Evolutionary conservation across 768 basidiomycete genomes (phyloP).

Genomic region (Sistotremastrum suecicum): DNA sequence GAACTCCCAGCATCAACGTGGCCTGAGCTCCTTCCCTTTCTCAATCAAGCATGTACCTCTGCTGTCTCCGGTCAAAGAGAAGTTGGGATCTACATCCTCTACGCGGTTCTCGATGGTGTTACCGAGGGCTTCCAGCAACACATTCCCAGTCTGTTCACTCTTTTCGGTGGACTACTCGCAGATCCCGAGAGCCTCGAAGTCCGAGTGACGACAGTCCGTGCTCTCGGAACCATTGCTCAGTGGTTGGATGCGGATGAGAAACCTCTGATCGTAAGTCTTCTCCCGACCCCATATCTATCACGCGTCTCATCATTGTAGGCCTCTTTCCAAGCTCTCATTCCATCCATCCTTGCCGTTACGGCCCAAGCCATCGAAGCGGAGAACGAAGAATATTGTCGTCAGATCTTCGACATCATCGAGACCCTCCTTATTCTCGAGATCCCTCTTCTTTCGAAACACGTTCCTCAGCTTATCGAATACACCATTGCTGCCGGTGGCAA

Average conservation of each 20-base stretch:
- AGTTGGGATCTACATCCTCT: slow-evolving; percentile 81
- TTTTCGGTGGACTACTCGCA: slow-evolving; percentile 55
- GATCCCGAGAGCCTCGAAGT: slow-evolving; percentile 87
- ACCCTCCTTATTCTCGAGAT: slow-evolving; percentile 90
- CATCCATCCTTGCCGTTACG: slow-evolving; percentile 79
- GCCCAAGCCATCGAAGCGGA: slow-evolving; percentile 66
- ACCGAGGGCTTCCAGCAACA: slow-evolving; percentile 80
- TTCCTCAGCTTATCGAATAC: slow-evolving; percentile 79
- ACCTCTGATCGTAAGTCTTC: slow-evolving; percentile 55
- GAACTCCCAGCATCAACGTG: slow-evolving; percentile 73
- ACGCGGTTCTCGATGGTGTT: slow-evolving; percentile 82
- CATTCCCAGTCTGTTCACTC: slow-evolving; percentile 57
- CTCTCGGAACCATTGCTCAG: slow-evolving; percentile 86
- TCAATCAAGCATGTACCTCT: slow-evolving; percentile 65
- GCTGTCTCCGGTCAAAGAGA: slow-evolving; percentile 65
- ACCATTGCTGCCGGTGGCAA: slow-evolving; percentile 76
- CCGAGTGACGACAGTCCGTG: slow-evolving; percentile 77
- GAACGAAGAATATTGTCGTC: slow-evolving; percentile 72
- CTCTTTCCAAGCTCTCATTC: slow-evolving; percentile 77
- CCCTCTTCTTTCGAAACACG: slow-evolving; percentile 81
- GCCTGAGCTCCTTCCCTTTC: slow-evolving; percentile 79
- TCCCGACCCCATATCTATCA: not conserved
- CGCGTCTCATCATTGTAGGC: slow-evolving; percentile 29
- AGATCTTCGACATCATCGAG: slow-evolving; percentile 92
- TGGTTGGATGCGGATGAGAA: slow-evolving; percentile 86